Base-by-base conservation (phyloP, 2,329 filamentous ascomycete genomes). In the Diaporthe sp. region DNA sequence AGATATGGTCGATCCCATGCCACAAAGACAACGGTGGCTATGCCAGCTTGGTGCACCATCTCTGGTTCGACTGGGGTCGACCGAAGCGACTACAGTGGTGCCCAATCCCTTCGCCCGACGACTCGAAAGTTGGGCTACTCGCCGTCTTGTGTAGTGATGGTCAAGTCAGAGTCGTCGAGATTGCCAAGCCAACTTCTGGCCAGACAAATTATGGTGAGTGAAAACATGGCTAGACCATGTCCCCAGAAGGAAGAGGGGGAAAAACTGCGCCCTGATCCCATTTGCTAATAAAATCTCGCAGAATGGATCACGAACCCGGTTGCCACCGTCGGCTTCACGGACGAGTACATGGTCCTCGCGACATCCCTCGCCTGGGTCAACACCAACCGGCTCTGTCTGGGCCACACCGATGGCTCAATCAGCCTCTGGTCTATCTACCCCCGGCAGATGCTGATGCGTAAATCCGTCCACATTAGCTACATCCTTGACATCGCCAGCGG, bases 351-450 rank as follows among this genome's bases (percentile, higher is more conserved):
- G 59, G 82, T 90, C 55, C 83, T 85, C 37, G 87, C 88, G 39
- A 90, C 89, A 22, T 86, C 87, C 75, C 85, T 92, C 71, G 85
- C 89, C 15, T 92, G 90, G 90, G 82, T 87, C 46, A 88, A 87
- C 75, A 85, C 86, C 77, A 91, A 91, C 79, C 87, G 89, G 31
- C 82, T 92, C 53, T 88, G 85, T 0, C 82, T 90, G 42, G 90
- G 89, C 67, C 89, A 91, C 79, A 86, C 86, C 0, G 90, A 92
- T 76, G 90, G 90, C 44, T 89, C 88, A 28, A 83, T 92, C 49
- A 85, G 86, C 28, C 82, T 91, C 15, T 92, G 90, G 90, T 91
- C 89, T 15, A 79, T 92, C 57, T 83, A 84, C 53, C 90, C 90
- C 1, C 82, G 80, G 59, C 81, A 84, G 37, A 82, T 90, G 69